These are phyloP conservation scores for Globisporangium nodosum DNA, from an alignment of 352 stramenopile species.

Conservation along the genomic window DNA sequence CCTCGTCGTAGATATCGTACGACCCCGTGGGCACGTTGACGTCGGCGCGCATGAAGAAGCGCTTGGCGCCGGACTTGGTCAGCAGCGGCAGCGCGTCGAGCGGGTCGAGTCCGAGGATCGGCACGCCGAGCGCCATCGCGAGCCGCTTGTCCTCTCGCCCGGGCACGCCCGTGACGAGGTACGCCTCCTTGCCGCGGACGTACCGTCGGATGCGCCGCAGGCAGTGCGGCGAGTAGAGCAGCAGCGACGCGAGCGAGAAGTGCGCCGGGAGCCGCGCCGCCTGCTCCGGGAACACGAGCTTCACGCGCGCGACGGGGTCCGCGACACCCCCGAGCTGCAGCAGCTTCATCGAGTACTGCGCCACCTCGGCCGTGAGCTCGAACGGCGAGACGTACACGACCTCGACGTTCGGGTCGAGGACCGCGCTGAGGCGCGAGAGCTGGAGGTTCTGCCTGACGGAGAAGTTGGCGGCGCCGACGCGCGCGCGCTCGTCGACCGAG, in stretches of 20 bases:
- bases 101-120: conserved; percentile 65
- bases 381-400: conserved; percentile 87
- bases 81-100: conserved; percentile 40
- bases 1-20: conserved; percentile 87
- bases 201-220: conserved; percentile 59
- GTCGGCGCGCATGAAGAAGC: conserved; percentile 76
- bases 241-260: conserved; percentile 70
- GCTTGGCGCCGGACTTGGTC: conserved; percentile 77
- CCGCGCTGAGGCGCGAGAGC: conserved; percentile 61
- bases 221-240: conserved; percentile 84
- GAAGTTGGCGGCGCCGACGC: conserved; percentile 65
- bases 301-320: conserved; percentile 59
- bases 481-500: conserved; percentile 60
- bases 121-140: conserved; percentile 66
- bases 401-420: conserved; percentile 72
- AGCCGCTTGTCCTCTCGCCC: conserved; percentile 79
- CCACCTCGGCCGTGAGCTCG: conserved; percentile 65
- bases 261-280: conserved; percentile 69
- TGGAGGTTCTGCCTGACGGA: conserved; percentile 78
- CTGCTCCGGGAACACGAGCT: conserved; percentile 82
- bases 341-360: conserved; percentile 82
- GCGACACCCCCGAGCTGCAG: conserved; percentile 69
- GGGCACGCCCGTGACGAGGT: conserved; percentile 70
- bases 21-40: conserved; percentile 83
- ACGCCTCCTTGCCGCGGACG: conserved; percentile 54